A percentile compares a stretch with the other conserved stretches of the same genome.
phyloP scores from a whole-genome alignment of 2,329 filamentous ascomycete species.

The Pseudogymnoascus sp. region DNA sequence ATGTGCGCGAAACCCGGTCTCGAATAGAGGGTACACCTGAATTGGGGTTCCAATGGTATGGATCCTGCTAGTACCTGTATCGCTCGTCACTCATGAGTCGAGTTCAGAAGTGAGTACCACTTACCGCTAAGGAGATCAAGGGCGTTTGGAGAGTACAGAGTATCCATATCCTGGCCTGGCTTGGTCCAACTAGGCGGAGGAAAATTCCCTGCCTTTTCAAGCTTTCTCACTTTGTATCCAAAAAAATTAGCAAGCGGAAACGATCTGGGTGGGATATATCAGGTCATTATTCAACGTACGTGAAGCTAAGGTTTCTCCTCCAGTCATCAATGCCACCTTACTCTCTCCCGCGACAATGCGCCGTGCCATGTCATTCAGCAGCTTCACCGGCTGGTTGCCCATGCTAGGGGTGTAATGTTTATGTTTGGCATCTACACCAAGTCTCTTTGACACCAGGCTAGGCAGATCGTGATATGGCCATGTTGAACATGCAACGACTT shows the following conservation, averaged over 20 bases:
- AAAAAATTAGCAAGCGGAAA: constrained; percentile 12
- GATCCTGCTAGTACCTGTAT: constrained; percentile 44
- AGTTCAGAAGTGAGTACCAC: constrained; percentile 12
- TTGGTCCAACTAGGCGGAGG: constrained; percentile 49
- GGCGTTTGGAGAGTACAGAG: constrained; percentile 45
- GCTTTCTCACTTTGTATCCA: constrained; percentile 41
- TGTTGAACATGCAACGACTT: constrained; percentile 56
- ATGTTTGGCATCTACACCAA: constrained; percentile 42
- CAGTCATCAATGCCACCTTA: constrained; percentile 52
- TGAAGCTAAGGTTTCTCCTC: constrained; percentile 58
- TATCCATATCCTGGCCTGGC: constrained; percentile 38
- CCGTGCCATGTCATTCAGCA: constrained; percentile 56
- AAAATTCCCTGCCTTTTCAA: constrained; percentile 43
- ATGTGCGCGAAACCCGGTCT: constrained; percentile 54
- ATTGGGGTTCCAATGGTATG: constrained; percentile 57
- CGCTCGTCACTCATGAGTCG: constrained; percentile 1
- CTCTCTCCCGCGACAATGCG: constrained; percentile 46
- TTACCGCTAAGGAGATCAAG: constrained; percentile 35
- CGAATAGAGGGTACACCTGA: constrained; percentile 61
- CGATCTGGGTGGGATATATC: not conserved
- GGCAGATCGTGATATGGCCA: constrained; percentile 58
- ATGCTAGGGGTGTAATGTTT: constrained; percentile 50
- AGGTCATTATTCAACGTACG: constrained; percentile 30
- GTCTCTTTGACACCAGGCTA: constrained; percentile 40
- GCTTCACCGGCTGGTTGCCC: constrained; percentile 53